These are phyloP conservation scores for Alopecurus myosuroides DNA, from an alignment of 176 grass and related monocot genomes.

Conservation along the genomic window DNA sequence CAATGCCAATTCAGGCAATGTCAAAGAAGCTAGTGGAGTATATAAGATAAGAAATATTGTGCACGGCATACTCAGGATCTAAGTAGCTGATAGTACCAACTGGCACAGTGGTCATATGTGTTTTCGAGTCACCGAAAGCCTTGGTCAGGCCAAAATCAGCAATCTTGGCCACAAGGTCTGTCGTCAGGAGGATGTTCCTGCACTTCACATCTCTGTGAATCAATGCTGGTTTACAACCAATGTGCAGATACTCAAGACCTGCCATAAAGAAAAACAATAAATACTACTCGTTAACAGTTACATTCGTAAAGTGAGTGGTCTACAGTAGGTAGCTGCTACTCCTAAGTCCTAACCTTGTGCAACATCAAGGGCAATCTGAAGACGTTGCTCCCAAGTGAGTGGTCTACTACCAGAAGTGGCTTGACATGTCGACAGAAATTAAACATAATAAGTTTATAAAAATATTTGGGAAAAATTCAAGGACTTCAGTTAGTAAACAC, in stretches of 20 bases:
- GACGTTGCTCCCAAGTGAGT: slow-evolving; percentile 39
- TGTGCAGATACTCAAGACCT: slow-evolving; percentile 49
- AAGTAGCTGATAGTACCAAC: slow-evolving; percentile 39
- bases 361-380: slow-evolving; percentile 39
- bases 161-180: slow-evolving; percentile 32
- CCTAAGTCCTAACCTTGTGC: slow-evolving; percentile 34
- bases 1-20: background rate
- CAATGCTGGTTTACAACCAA: slow-evolving; percentile 17
- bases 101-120: slow-evolving; percentile 37
- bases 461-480: background rate
- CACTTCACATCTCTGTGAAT: slow-evolving; percentile 59
- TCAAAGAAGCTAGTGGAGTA: background rate
- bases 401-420: background rate
- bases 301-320: no score
- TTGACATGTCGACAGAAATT: background rate
- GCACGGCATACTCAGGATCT: slow-evolving; percentile 31
- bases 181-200: slow-evolving; percentile 37
- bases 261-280: background rate
- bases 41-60: background rate
- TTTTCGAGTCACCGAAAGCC: slow-evolving; percentile 26
- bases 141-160: slow-evolving; percentile 52
- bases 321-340: background rate
- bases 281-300: background rate
- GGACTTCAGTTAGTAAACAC: background rate
- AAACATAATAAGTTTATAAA: slow-evolving; percentile 10